phyloP scores from a whole-genome alignment of 2,329 filamentous ascomycete species.

The Immersiporthe knoxdaviesiana region DNA sequence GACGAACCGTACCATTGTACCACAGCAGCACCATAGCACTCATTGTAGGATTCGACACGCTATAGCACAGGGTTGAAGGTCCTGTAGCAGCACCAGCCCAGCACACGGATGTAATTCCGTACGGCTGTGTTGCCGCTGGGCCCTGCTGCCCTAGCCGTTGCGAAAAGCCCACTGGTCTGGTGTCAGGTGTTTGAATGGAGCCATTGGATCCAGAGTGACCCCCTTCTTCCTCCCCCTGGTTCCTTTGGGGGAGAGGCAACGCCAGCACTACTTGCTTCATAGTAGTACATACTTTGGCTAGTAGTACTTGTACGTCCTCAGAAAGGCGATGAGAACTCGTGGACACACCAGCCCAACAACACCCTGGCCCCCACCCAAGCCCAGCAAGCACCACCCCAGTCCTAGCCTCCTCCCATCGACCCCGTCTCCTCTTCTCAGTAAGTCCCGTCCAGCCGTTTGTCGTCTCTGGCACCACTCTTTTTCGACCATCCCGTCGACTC shows the following conservation, averaged over 20 bases:
- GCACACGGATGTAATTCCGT: neutral
- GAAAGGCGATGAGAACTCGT: conserved; percentile 6
- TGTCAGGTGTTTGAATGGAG: neutral
- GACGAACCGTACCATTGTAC: neutral
- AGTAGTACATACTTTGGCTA: too few relatives aligned
- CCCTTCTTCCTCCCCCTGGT: neutral
- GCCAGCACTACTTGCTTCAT: conserved; percentile 6
- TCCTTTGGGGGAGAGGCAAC: neutral
- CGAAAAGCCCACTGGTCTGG: conserved; percentile 3
- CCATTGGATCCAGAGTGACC: conserved; percentile 1
- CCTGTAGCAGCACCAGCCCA: neutral
- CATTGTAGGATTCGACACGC: neutral
- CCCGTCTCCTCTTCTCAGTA: conserved; percentile 8
- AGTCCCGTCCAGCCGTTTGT: conserved; percentile 23
- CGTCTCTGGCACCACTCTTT: conserved; percentile 29
- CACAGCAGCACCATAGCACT: neutral
- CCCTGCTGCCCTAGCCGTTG: neutral
- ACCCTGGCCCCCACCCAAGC: conserved; percentile 12
- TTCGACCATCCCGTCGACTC: conserved; percentile 26
- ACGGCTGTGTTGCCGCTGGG: neutral
- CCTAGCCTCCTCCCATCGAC: neutral
- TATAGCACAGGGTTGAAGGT: neutral
- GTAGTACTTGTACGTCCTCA: too few relatives aligned
- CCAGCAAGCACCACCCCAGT: conserved; percentile 15
- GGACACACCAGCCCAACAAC: conserved; percentile 7